Percentiles rank a stretch among this genome's conserved stretches.
Conservation (phyloP, 805 yeast genomes). For the Blastobotrys mokoenaii region DNA sequence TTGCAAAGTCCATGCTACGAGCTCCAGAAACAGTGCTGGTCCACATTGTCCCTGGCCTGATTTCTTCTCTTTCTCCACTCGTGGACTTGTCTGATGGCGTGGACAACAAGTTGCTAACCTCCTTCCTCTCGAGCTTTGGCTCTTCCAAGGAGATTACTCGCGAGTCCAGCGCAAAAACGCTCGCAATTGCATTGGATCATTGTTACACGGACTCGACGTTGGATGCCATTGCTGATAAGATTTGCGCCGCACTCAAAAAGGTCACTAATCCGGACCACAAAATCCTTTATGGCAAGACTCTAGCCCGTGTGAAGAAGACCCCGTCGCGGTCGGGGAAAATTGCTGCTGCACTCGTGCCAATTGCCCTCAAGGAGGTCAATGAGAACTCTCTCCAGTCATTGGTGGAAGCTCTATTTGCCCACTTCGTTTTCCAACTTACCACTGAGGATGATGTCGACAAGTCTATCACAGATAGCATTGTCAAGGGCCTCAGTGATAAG, state of each 20-base stretch:
- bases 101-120: constrained; percentile 40
- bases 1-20: constrained; percentile 70
- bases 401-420: constrained; percentile 41
- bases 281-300: constrained; percentile 38
- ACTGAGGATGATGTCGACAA: constrained; percentile 20
- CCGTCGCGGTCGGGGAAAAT: constrained; percentile 32
- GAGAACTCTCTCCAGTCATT: constrained; percentile 50
- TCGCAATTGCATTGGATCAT: constrained; percentile 25
- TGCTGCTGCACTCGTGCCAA: constrained; percentile 37
- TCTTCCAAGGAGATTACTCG: constrained; percentile 66
- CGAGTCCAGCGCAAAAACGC: constrained; percentile 35
- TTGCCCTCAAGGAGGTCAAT: constrained; percentile 67
- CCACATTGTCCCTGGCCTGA: constrained; percentile 43
- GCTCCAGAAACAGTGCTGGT: constrained; percentile 66
- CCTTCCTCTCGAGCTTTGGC: constrained; percentile 49
- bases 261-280: constrained; percentile 62
- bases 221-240: constrained; percentile 39
- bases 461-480: constrained; percentile 28
- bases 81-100: constrained; percentile 38
- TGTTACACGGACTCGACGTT: constrained; percentile 24
- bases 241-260: constrained; percentile 50
- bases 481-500: constrained; percentile 58
- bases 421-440: constrained; percentile 30
- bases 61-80: constrained; percentile 27
- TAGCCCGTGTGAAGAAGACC: constrained; percentile 30